phyloP scores from a whole-genome alignment of 106 monocot genomes.

The Vanilla planifolia region DNA sequence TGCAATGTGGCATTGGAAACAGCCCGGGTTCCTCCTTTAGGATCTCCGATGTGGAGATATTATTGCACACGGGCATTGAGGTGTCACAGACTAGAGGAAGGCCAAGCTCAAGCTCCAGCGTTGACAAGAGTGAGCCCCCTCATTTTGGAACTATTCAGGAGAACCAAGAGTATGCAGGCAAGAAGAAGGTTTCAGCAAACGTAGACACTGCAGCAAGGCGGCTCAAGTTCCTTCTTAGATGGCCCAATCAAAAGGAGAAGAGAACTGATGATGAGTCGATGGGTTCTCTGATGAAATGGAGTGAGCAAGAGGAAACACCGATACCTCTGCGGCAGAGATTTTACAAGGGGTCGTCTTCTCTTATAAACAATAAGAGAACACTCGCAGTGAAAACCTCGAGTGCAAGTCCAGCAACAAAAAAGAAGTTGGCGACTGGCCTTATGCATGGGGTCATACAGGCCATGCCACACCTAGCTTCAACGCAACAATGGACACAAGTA shows the following conservation, averaged over 20 bases:
- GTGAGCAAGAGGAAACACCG: slow-evolving; percentile 32
- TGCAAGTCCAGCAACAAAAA: slow-evolving; percentile 60
- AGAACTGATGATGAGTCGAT: slow-evolving; percentile 37
- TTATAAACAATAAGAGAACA: slow-evolving; percentile 56
- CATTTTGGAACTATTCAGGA: slow-evolving; percentile 9
- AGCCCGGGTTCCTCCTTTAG: slow-evolving; percentile 74
- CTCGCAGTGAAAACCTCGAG: slow-evolving; percentile 38
- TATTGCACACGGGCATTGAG: slow-evolving; percentile 49
- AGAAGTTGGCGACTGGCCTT: slow-evolving; percentile 52
- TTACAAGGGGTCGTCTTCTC: slow-evolving; percentile 25
- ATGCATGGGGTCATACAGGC: slow-evolving; percentile 72
- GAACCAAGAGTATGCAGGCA: slow-evolving; percentile 7
- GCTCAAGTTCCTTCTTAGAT: slow-evolving; percentile 39
- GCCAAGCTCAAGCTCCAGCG: slow-evolving; percentile 48
- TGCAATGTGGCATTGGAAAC: slow-evolving; percentile 30
- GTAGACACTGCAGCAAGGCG: slow-evolving; percentile 39
- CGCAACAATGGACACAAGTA: slow-evolving; percentile 12
- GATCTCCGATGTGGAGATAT: slow-evolving; percentile 75
- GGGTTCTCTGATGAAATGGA: slow-evolving; percentile 37
- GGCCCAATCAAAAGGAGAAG: slow-evolving; percentile 46
- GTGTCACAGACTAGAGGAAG: slow-evolving; percentile 27
- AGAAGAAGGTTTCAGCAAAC: slow-evolving; percentile 31
- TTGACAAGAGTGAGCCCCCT: slow-evolving; percentile 20
- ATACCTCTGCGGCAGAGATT: slow-evolving; percentile 56
- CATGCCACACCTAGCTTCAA: slow-evolving; percentile 50